phyloP scores from a whole-genome alignment of 371 early-diverging fungal genomes.

The Mortierella sp. region DNA sequence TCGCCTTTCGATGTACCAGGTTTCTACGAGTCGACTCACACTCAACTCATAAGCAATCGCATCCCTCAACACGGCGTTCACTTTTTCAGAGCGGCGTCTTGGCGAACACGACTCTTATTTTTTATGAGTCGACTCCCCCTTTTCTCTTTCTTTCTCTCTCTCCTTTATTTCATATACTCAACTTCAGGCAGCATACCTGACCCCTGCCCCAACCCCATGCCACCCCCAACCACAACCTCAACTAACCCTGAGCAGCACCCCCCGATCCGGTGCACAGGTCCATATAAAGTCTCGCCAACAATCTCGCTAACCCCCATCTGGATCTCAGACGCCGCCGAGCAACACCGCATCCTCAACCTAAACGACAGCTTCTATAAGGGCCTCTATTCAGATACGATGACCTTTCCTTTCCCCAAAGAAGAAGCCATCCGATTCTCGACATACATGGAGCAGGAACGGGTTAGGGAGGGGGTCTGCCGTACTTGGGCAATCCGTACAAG shows the following conservation, averaged over 20 bases:
- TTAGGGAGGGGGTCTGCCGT: not conserved
- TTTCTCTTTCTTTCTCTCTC: too few species aligned
- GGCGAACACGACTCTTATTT: too few species aligned
- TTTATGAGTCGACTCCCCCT: too few species aligned
- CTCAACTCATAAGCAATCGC: too few species aligned
- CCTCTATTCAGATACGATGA: conserved; percentile 25
- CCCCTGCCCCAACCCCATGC: not conserved
- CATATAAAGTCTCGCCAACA: conserved; percentile 18
- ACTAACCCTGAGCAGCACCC: not conserved
- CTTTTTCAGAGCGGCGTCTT: too few species aligned
- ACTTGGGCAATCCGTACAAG: conserved; percentile 35
- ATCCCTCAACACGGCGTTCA: too few species aligned
- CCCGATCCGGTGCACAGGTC: conserved; percentile 22
- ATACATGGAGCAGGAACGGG: not conserved
- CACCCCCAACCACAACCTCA: not conserved
- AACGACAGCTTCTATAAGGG: conserved; percentile 22
- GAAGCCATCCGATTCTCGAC: conserved; percentile 20
- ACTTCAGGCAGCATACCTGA: not conserved
- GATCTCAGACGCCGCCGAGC: conserved; percentile 25
- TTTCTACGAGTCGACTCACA: too few species aligned
- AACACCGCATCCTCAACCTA: conserved; percentile 30
- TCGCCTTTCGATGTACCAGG: too few species aligned
- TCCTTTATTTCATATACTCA: not conserved
- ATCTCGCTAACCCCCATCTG: conserved; percentile 26
- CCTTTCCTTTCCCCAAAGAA: conserved; percentile 23